Conservation (phyloP, 768 basidiomycete genomes). For the Russula griseocarnosa region DNA sequence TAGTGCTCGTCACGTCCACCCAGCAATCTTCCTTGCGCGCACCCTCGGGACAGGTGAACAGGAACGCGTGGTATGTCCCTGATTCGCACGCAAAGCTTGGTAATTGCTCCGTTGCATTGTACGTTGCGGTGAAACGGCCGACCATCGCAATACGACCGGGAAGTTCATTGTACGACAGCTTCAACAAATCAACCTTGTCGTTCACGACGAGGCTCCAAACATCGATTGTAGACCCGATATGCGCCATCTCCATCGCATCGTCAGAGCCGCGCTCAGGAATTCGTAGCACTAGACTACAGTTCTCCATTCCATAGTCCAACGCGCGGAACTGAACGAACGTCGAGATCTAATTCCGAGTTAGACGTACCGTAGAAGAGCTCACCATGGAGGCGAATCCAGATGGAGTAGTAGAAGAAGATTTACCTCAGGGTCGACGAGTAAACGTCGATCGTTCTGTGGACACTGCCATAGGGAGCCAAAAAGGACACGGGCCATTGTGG, state of each 20-base stretch:
- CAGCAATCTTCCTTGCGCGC: conserved; percentile 9
- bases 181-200: not conserved
- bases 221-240: conserved; percentile 1
- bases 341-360: conserved; percentile 3
- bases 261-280: not conserved
- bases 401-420: not conserved
- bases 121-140: conserved; percentile 6
- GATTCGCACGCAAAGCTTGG: conserved; percentile 8
- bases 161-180: not conserved
- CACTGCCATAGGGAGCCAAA: conserved; percentile 8
- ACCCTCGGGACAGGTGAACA: conserved; percentile 2
- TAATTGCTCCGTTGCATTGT: not conserved
- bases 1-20: conserved; percentile 4
- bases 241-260: not conserved
- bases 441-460: conserved; percentile 10
- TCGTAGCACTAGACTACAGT: conserved; percentile 1
- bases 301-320: conserved; percentile 10
- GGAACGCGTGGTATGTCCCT: conserved; percentile 9
- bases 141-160: not conserved
- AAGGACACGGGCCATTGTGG: conserved; percentile 18
- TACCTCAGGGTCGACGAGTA: conserved; percentile 10
- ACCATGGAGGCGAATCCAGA: not conserved
- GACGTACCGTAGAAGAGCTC: not conserved
- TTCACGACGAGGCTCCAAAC: conserved; percentile 4
- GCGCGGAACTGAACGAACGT: conserved; percentile 18